A percentile compares a stretch with the other conserved stretches of the same genome.
These are phyloP conservation scores for Dunaliella sp. DNA, from an alignment of 139 green algal genomes.

Conservation along the genomic window DNA sequence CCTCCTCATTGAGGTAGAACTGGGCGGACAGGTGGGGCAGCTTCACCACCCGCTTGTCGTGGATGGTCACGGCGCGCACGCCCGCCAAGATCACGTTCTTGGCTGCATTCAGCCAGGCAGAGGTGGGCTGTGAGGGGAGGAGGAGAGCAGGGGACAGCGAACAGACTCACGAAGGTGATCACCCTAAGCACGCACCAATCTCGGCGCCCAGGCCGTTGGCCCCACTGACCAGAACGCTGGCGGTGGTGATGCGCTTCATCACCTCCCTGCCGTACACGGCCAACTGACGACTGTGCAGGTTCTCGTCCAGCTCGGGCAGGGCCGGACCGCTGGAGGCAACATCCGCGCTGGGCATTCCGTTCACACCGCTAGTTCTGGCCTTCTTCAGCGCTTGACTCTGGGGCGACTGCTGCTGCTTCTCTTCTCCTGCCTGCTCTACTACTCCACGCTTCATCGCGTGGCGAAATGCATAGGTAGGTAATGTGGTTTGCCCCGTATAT, in stretches of 20 bases:
- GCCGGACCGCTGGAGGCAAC: too few species aligned
- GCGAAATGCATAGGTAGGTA: too few species aligned
- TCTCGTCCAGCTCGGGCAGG: slow-evolving; percentile 86
- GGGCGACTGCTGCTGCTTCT: too few species aligned
- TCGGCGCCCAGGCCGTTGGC: slow-evolving; percentile 88
- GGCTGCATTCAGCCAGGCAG: too few species aligned
- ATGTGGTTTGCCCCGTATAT: too few species aligned
- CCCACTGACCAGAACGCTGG: slow-evolving; percentile 84
- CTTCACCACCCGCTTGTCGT: slow-evolving; percentile 65
- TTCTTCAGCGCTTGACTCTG: not conserved
- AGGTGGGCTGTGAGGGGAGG: too few species aligned
- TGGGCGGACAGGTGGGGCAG: slow-evolving; percentile 81
- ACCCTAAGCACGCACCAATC: slow-evolving; percentile 75
- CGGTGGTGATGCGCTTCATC: slow-evolving; percentile 84
- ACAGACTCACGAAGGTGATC: too few species aligned
- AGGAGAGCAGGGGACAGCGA: not conserved
- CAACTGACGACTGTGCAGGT: slow-evolving; percentile 95
- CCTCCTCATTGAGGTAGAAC: slow-evolving; percentile 92
- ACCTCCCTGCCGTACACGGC: slow-evolving; percentile 96
- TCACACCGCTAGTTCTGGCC: not conserved
- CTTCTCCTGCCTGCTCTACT: not conserved
- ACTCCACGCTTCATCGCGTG: not conserved
- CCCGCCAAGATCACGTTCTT: slow-evolving; percentile 99
- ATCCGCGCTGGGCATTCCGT: not conserved
- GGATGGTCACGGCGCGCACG: slow-evolving; percentile 86